These are phyloP conservation scores for Diaporthe australafricana DNA, from an alignment of 2,329 filamentous ascomycete genomes.

Conservation along the genomic window DNA sequence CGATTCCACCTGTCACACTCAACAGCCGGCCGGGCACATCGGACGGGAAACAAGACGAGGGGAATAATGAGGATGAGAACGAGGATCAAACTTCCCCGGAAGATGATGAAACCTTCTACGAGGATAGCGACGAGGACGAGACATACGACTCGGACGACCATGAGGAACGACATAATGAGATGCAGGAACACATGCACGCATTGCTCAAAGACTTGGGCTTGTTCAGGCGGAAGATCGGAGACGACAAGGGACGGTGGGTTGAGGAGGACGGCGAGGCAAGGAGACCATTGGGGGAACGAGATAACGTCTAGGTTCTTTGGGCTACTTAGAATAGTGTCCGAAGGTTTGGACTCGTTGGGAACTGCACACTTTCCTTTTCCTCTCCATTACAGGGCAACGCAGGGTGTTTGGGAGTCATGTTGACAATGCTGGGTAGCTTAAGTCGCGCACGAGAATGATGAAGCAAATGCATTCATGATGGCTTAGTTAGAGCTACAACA, in stretches of 20 bases:
- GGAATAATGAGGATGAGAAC: constrained; percentile 35
- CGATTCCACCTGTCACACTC: constrained; percentile 75
- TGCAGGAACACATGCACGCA: constrained; percentile 87
- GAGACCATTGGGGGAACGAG: constrained; percentile 57
- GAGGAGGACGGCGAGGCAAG: constrained; percentile 71
- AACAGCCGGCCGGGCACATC: constrained; percentile 46
- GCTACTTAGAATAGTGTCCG: neutral
- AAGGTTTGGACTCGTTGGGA: neutral
- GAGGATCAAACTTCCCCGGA: constrained; percentile 35
- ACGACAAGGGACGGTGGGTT: constrained; percentile 80
- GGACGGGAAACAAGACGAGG: constrained; percentile 43
- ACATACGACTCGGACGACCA: constrained; percentile 63
- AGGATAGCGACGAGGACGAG: constrained; percentile 69
- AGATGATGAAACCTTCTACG: constrained; percentile 53
- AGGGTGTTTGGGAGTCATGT: constrained; percentile 32
- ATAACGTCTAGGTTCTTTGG: constrained; percentile 49
- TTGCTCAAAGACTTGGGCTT: constrained; percentile 83
- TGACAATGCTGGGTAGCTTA: neutral
- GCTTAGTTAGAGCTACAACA: neutral
- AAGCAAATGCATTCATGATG: neutral
- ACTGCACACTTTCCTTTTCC: neutral
- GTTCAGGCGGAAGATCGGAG: constrained; percentile 87
- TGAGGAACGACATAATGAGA: constrained; percentile 68
- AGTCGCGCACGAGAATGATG: neutral
- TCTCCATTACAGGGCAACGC: neutral